Conservation (phyloP, 2,329 filamentous ascomycete genomes). For the Fusarium sambucinum region DNA sequence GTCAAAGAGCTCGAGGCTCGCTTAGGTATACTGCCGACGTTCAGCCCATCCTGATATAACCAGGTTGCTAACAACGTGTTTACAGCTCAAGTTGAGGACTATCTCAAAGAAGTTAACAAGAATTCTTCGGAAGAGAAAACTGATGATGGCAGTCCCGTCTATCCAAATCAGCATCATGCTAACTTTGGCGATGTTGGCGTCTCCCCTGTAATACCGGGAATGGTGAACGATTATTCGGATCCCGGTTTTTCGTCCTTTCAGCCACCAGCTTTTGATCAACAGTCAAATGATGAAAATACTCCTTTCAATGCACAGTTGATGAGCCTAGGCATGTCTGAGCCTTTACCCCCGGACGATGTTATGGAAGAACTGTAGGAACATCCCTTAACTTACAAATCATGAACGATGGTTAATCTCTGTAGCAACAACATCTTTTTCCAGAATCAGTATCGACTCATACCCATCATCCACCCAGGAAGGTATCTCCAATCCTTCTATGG, state of each 20-base stretch:
- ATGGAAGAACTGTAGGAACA: constrained; percentile 81
- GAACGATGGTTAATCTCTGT: constrained; percentile 22
- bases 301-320: constrained; percentile 66
- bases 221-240: constrained; percentile 9
- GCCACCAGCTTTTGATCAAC: constrained; percentile 22
- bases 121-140: constrained; percentile 42
- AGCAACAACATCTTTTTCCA: constrained; percentile 82
- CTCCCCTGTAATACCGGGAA: constrained; percentile 10
- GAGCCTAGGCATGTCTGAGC: constrained; percentile 82
- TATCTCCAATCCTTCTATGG: constrained; percentile 81
- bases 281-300: constrained; percentile 18
- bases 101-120: constrained; percentile 75
- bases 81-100: constrained; percentile 82
- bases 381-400: not conserved
- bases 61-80: constrained; percentile 21
- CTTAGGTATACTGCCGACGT: constrained; percentile 70
- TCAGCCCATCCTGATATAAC: not conserved
- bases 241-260: constrained; percentile 32
- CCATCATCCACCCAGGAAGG: constrained; percentile 81
- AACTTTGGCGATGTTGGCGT: constrained; percentile 28
- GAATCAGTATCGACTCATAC: constrained; percentile 76
- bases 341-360: constrained; percentile 80
- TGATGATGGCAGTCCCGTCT: constrained; percentile 45
- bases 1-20: constrained; percentile 91
- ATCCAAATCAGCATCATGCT: constrained; percentile 26